A percentile compares a stretch with the other conserved stretches of the same genome.
Evolutionary conservation across 2,329 filamentous ascomycete species (phyloP).

Genomic region (Endoconidiophora laricicola): DNA sequence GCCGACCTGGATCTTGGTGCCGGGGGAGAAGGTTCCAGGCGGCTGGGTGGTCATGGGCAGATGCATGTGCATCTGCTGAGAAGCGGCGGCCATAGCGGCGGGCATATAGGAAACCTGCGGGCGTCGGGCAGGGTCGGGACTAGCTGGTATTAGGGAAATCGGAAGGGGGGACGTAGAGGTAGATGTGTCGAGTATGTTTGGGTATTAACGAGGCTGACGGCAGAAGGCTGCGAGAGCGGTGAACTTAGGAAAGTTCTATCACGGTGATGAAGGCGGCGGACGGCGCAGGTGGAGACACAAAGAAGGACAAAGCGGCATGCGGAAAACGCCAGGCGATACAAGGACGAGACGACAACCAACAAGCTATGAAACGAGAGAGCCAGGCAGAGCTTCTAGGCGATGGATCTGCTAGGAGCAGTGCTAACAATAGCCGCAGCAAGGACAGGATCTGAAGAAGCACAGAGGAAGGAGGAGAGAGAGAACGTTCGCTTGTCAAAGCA

Average conservation of each 20-base stretch:
- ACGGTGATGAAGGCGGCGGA: not conserved
- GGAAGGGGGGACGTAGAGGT: not conserved
- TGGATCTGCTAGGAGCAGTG: no score
- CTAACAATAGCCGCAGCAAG: no score
- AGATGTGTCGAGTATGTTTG: not conserved
- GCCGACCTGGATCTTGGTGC: slow-evolving; percentile 94
- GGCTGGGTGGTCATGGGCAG: slow-evolving; percentile 31
- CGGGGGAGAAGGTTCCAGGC: slow-evolving; percentile 78
- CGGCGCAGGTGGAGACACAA: not conserved
- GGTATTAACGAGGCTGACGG: not conserved
- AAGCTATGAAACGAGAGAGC: not conserved
- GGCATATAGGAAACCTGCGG: not conserved
- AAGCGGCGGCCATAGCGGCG: slow-evolving; percentile 8
- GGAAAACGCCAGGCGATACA: not conserved
- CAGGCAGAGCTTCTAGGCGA: no score
- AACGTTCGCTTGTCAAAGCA: no score
- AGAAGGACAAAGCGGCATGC: not conserved
- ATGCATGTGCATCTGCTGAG: slow-evolving; percentile 12
- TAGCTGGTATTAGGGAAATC: not conserved
- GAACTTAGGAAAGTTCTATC: no score
- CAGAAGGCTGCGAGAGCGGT: not conserved
- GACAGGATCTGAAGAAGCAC: no score
- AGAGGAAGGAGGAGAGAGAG: no score
- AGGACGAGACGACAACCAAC: not conserved
- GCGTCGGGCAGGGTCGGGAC: not conserved